phyloP scores from a whole-genome alignment of 2,329 filamentous ascomycete species.

The Macrophomina tecta region DNA sequence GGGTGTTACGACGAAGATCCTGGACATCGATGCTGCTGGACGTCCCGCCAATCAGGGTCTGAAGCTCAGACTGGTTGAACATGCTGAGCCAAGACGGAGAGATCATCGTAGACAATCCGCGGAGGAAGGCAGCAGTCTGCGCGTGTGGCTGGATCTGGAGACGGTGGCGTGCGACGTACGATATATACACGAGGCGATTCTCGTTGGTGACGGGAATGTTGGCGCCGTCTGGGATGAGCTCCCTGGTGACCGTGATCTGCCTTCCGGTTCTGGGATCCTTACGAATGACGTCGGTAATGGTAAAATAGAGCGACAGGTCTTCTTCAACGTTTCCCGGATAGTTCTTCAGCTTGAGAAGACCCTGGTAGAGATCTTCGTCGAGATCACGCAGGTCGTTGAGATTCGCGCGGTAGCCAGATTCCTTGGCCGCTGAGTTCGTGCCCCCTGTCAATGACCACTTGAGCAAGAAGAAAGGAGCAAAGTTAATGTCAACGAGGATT shows the following conservation, averaged over 20 bases:
- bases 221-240: conserved; percentile 78
- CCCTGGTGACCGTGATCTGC: conserved; percentile 70
- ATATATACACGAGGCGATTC: conserved; percentile 93
- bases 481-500: conserved; percentile 89
- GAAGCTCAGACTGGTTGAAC: conserved; percentile 97
- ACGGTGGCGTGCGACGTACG: conserved; percentile 85
- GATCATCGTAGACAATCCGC: conserved; percentile 85
- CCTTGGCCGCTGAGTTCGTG: conserved; percentile 66
- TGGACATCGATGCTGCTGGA: conserved; percentile 83
- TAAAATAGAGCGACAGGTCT: conserved; percentile 86
- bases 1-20: conserved; percentile 82
- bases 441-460: conserved; percentile 87
- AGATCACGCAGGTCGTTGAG: conserved; percentile 93
- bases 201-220: conserved; percentile 84
- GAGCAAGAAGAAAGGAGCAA: conserved; percentile 93
- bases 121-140: conserved; percentile 89
- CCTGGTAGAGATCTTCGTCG: conserved; percentile 88
- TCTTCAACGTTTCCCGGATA: conserved; percentile 76
- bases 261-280: conserved; percentile 45
- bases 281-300: conserved; percentile 73
- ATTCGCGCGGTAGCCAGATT: conserved; percentile 82
- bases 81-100: conserved; percentile 93
- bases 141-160: conserved; percentile 77
- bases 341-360: conserved; percentile 82
- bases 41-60: conserved; percentile 90